A percentile compares a stretch with the other conserved stretches of the same genome.
phyloP scores from a whole-genome alignment of 805 yeast species.

The Trichomonascus vanleenenianus region DNA sequence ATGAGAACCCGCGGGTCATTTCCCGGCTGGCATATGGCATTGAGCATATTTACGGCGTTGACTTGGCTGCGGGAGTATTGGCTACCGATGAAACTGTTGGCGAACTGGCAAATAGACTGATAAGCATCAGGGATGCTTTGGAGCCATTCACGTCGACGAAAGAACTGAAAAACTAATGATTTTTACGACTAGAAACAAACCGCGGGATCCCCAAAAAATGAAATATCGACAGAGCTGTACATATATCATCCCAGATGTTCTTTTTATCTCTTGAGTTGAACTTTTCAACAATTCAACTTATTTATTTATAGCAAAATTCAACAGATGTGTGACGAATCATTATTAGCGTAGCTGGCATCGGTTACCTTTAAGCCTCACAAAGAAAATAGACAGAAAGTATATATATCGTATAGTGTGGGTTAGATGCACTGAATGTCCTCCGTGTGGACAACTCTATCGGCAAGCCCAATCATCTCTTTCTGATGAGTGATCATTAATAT shows the following conservation, averaged over 20 bases:
- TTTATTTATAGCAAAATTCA: no score
- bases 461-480: conserved; percentile 51
- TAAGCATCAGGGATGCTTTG: conserved; percentile 24
- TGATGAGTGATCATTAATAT: conserved; percentile 70
- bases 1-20: conserved; percentile 17
- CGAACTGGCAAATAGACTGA: conserved; percentile 23
- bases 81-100: conserved; percentile 32
- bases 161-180: no score
- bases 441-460: conserved; percentile 39
- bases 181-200: no score
- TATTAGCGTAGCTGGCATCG: no score
- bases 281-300: no score
- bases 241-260: no score
- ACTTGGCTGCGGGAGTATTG: conserved; percentile 37
- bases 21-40: conserved; percentile 21
- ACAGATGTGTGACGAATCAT: no score
- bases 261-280: no score
- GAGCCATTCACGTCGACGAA: conserved; percentile 19
- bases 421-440: neutral
- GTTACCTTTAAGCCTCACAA: neutral
- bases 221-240: no score
- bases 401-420: neutral
- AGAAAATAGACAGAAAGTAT: neutral
- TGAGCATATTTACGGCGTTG: conserved; percentile 25
- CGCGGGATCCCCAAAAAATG: no score